Evolutionary conservation across 345 rosid species (phyloP), one percentile per base, ranked within the genome.

Genomic region (Acer campestre): DNA sequence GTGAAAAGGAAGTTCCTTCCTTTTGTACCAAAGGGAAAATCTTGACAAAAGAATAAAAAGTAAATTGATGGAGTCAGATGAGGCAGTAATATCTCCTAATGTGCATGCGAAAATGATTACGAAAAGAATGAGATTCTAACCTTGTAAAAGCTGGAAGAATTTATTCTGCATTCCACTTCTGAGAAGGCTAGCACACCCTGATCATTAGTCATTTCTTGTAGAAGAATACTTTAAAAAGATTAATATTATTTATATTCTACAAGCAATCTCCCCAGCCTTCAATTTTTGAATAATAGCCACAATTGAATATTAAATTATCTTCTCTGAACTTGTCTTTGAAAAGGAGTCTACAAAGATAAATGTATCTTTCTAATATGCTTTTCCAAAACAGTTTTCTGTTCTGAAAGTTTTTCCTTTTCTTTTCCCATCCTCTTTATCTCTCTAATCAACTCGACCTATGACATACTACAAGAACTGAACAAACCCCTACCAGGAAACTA

Each of bases 91-190:
- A 70, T 69, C 76, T 84, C 63, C 48, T 40, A 71, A 81, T 62
- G 58, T 78, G 80, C 85, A 82, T 71, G 79, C 65, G 81, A 74
- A 73, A 66, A 79, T 25, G 70, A 66, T 82, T 61, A 42, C 71
- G 35, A 56, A 48, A 80, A 69, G 86, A 85, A 89, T 86, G 70
- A 81, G 84, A 89, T 89, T 82, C 92, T 59, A 78, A 25, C 67
- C 80, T 82, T 87, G 80, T 74, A 46, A 70, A 74, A 76, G 84
- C 84, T 63, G 82, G 80, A 81, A 81, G 91, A 87, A 87, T 84
- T 55, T 59, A 84, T 83, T 72, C 88, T 75, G 81, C 70, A 38
- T 70, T 86, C 83, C 84, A 77, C 81, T 78, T 77, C 62, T 44
- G 14, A 48, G 68, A 67, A 48, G 55, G 77, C 56, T 42, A 46